Evolutionary conservation across 352 stramenopile genomes (phyloP), one percentile per base, ranked within the genome.

Genomic region (Blastocystis sp.): DNA sequence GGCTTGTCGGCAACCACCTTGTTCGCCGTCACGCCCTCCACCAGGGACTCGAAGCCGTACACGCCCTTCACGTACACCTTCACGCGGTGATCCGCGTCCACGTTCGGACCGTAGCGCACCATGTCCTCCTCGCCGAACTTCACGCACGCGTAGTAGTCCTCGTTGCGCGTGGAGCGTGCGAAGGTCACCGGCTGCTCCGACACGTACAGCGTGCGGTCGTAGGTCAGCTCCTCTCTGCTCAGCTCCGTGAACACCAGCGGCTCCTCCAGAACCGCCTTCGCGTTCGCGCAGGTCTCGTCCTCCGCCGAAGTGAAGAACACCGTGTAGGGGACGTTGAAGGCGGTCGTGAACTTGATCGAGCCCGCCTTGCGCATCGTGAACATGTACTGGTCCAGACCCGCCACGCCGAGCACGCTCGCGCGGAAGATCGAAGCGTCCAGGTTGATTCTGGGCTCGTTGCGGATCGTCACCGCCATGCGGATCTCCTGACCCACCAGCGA

Each of bases 21-120:
- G 55, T 69, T 39, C 1, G 16, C 29, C 33, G 55, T 63, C 45
- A 85, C 74, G 31, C 74, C 74, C 29, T 85, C 74, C 59, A 59
- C 55, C 50, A 85, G 33, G 31, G 74, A 24, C 65, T 51, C 41
- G 74, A 85, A 85, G 26, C 59, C 74, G 45, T 85, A 85, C 33
- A 85, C 51, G n/a, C 74, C 74, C 74, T 85, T 85, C 74, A 85
- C 74, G 50, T 67, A 85, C 74, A 85, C 74, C 19, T 41, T 26
- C 33, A 85, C 61, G 31, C 33, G 51, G 33, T 85, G 45, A 9
- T 66, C 33, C 9, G 1, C 19, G 45, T 85, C 74, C 12, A 85
- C 24, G 51, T 85, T 85, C 21, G 55, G 55, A 50, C 74, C 74
- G 66, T 85, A 85, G 61, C 55, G 74, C 24, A 69, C 65, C n/a